These are phyloP conservation scores for Elasticomyces elasticus DNA, from an alignment of 495 filamentous ascomycete species.

Conservation along the genomic window DNA sequence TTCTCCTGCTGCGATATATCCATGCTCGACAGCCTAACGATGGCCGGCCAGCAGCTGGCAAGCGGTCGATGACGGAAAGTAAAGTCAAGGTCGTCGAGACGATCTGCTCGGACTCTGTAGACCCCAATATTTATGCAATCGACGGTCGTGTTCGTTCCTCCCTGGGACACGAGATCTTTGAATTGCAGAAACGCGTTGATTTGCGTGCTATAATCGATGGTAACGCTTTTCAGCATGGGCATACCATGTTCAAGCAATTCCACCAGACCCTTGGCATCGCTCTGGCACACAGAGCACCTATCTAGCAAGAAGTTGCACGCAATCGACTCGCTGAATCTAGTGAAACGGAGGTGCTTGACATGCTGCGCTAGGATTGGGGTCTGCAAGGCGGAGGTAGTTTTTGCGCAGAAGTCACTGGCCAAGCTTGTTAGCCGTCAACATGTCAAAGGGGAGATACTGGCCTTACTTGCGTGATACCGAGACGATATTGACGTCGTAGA, in stretches of 20 bases:
- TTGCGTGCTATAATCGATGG: neutral
- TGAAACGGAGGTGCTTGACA: conserved; percentile 1
- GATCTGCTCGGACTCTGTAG: neutral
- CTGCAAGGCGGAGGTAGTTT: neutral
- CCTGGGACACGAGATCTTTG: neutral
- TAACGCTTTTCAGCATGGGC: neutral
- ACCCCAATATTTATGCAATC: neutral
- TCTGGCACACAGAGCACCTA: neutral
- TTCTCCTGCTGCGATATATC: neutral
- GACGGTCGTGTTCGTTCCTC: neutral
- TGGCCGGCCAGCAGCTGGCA: neutral
- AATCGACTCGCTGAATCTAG: conserved; percentile 6
- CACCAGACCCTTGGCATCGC: neutral
- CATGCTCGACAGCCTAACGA: neutral
- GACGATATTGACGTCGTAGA: neutral
- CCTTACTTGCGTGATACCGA: neutral
- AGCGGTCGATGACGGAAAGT: conserved; percentile 2
- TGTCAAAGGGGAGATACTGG: too few species aligned
- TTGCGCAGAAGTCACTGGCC: conserved; percentile 6
- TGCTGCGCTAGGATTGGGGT: neutral
- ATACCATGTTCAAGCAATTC: neutral
- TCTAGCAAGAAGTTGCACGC: neutral
- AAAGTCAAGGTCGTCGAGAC: neutral
- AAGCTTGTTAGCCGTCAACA: too few species aligned
- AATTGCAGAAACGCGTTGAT: neutral